Evolutionary conservation across 1,284 basidiomycete species (phyloP).

Genomic region (Ustilago trichophora): DNA sequence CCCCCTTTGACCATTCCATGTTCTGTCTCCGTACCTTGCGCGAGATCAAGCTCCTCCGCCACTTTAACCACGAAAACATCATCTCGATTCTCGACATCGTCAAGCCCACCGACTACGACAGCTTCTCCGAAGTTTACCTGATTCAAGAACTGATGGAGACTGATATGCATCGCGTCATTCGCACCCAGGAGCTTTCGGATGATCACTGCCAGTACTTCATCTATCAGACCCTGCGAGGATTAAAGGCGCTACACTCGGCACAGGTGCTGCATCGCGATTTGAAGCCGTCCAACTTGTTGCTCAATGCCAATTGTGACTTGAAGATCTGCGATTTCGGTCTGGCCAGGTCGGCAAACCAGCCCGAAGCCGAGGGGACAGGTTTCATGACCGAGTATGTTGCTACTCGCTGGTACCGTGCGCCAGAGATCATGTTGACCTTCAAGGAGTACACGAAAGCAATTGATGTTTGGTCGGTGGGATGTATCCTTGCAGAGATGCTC

Average conservation of each 20-base stretch:
- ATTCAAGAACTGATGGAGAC: conserved; percentile 70
- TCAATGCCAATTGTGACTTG: conserved; percentile 65
- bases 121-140: conserved; percentile 93
- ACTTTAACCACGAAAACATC: conserved; percentile 66
- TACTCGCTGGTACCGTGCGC: conserved; percentile 65
- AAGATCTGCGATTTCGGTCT: conserved; percentile 67
- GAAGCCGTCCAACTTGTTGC: conserved; percentile 62
- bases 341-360: conserved; percentile 63
- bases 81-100: conserved; percentile 58
- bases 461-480: conserved; percentile 85
- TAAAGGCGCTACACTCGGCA: conserved; percentile 66
- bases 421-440: conserved; percentile 67
- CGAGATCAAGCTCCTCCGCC: conserved; percentile 65
- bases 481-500: conserved; percentile 94
- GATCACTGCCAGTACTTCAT: conserved; percentile 96
- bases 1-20: conserved; percentile 66
- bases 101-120: conserved; percentile 73
- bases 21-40: conserved; percentile 64
- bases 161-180: conserved; percentile 66
- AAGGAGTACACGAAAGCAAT: conserved; percentile 67
- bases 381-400: conserved; percentile 68
- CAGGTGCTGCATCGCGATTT: conserved; percentile 65
- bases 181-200: conserved; percentile 69
- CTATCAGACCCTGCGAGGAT: conserved; percentile 73
- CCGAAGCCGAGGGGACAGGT: conserved; percentile 62